Conservation (phyloP, 805 yeast species). For the Kazachstania kunashirensis region DNA sequence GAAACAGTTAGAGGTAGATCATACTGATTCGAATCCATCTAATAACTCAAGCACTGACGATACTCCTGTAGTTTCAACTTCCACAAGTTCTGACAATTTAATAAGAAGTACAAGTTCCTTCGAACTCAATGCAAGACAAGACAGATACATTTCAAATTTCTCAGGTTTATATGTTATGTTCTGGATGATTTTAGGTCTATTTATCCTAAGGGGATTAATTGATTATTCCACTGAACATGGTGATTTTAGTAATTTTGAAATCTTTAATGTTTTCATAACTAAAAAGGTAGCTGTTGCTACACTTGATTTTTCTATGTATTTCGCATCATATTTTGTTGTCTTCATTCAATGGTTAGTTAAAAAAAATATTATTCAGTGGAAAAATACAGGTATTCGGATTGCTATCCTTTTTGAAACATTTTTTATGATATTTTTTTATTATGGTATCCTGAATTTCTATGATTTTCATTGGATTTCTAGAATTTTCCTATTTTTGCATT, state of each 20-base stretch:
- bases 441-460: conserved; percentile 39
- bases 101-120: not conserved
- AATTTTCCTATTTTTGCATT: conserved; percentile 75
- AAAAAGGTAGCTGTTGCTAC: conserved; percentile 58
- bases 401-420: conserved; percentile 48
- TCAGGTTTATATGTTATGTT: conserved; percentile 74
- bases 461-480: conserved; percentile 81
- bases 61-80: not conserved
- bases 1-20: not conserved
- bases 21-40: no score
- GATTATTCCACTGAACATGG: conserved; percentile 43
- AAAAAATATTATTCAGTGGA: conserved; percentile 46
- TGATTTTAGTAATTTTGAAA: conserved; percentile 34
- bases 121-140: not conserved
- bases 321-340: conserved; percentile 51
- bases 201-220: conserved; percentile 43
- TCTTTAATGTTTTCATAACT: conserved; percentile 46
- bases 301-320: conserved; percentile 67
- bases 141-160: conserved; percentile 29
- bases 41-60: not conserved
- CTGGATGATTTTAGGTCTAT: conserved; percentile 59
- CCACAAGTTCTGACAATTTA: not conserved
- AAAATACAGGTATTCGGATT: conserved; percentile 48
- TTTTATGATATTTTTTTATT: conserved; percentile 42
- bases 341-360: conserved; percentile 47